Conservation (phyloP, 1,284 basidiomycete genomes). For the Puccinia polysora region DNA sequence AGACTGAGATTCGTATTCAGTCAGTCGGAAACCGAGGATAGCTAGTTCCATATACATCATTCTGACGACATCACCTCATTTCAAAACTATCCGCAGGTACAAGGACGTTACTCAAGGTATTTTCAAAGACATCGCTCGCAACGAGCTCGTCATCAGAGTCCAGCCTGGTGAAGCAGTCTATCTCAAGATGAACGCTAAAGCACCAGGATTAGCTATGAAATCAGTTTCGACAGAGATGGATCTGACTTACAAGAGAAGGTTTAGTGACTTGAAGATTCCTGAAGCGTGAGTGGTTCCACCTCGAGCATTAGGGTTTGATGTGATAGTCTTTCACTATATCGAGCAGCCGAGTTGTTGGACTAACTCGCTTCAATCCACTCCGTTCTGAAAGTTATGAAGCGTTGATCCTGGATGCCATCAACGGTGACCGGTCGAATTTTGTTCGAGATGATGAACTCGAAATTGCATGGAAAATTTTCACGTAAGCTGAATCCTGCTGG, state of each 20-base stretch:
- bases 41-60: neutral
- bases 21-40: neutral
- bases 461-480: slow-evolving; percentile 73
- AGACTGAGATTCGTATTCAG: slow-evolving; percentile 92
- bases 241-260: slow-evolving; percentile 89
- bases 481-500: neutral
- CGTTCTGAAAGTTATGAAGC: slow-evolving; percentile 62
- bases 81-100: slow-evolving; percentile 56
- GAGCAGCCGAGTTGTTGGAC: neutral
- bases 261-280: slow-evolving; percentile 78
- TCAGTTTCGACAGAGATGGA: slow-evolving; percentile 93
- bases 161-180: slow-evolving; percentile 92
- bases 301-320: neutral
- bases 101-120: slow-evolving; percentile 92
- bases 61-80: neutral
- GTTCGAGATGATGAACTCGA: slow-evolving; percentile 92
- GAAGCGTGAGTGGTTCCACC: slow-evolving; percentile 62
- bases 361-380: neutral
- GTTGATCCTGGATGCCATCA: slow-evolving; percentile 80
- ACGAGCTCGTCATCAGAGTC: slow-evolving; percentile 90
- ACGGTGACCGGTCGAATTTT: slow-evolving; percentile 84
- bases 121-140: slow-evolving; percentile 87
- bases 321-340: no score
- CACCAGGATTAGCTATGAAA: slow-evolving; percentile 78
- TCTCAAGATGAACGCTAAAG: slow-evolving; percentile 89